Conservation (phyloP, 129 eudicot species). For the Pseudognaphalium luteoalbum region DNA sequence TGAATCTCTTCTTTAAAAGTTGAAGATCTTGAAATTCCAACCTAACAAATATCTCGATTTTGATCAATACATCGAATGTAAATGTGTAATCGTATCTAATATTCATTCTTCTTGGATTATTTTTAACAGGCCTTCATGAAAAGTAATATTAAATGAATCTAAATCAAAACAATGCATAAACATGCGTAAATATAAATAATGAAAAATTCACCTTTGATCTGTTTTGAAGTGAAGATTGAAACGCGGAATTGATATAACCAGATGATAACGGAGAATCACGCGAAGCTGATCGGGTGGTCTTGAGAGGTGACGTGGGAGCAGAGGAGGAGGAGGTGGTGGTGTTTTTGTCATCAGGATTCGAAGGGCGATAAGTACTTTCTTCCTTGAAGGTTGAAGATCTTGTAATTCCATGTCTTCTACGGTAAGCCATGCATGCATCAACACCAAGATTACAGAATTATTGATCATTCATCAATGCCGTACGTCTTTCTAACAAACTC, state of each 20-base stretch:
- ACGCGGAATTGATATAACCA: conserved; percentile 11
- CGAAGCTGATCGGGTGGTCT: not conserved
- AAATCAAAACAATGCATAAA: not conserved
- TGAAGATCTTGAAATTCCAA: conserved; percentile 16
- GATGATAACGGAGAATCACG: conserved; percentile 22
- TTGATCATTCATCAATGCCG: no score
- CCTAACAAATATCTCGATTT: no score
- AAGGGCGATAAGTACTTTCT: conserved; percentile 2
- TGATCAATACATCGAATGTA: no score
- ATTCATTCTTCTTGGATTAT: no score
- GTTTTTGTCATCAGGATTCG: not conserved
- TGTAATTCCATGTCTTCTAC: conserved; percentile 27
- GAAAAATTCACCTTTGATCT: conserved; percentile 19
- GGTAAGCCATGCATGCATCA: conserved; percentile 20
- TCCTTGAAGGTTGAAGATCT: conserved; percentile 27
- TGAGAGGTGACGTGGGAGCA: conserved; percentile 25
- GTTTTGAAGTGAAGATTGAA: conserved; percentile 13
- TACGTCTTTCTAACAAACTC: conserved; percentile 20
- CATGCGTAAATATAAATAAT: not conserved
- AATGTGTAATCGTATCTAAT: no score
- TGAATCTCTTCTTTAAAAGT: conserved; percentile 27
- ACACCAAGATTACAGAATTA: no score
- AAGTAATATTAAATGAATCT: no score
- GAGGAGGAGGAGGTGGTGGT: conserved; percentile 26
- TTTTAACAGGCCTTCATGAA: no score